Conservation (phyloP, 176 grass and related monocot species). For the Avena insularis region DNA sequence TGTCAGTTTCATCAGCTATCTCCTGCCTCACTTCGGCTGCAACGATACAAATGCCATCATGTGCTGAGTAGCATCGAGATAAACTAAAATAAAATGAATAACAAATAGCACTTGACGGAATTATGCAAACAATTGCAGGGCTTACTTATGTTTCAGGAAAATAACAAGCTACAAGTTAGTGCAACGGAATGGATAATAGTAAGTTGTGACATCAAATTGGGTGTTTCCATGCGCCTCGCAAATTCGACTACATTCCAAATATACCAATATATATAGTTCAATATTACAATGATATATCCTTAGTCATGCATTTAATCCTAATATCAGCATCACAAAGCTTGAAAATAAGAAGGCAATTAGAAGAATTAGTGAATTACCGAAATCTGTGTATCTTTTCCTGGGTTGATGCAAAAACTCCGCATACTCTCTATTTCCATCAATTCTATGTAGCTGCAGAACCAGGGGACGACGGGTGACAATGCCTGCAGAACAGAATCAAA, state of each 20-base stretch:
- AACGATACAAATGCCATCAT: conserved; percentile 36
- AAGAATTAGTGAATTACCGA: conserved; percentile 80
- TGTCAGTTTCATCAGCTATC: conserved; percentile 95
- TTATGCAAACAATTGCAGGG: background rate
- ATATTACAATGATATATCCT: conserved; percentile 11
- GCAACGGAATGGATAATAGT: background rate
- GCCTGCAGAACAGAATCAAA: conserved; percentile 57
- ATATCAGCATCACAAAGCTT: background rate
- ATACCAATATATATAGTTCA: background rate
- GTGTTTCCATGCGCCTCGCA: background rate
- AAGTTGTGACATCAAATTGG: background rate
- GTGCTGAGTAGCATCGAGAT: background rate
- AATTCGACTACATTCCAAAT: conserved; percentile 18
- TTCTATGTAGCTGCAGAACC: conserved; percentile 92
- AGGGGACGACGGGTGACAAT: conserved; percentile 95
- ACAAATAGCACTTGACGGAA: background rate
- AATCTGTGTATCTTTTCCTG: conserved; percentile 94
- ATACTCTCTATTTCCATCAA: conserved; percentile 89
- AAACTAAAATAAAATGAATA: conserved; percentile 6
- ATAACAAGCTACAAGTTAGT: conserved; percentile 15
- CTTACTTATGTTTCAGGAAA: conserved; percentile 13
- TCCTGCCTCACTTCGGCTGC: conserved; percentile 89
- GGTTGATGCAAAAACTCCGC: conserved; percentile 98
- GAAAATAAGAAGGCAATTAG: background rate
- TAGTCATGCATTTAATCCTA: background rate